These are phyloP conservation scores for Lizonia empirigonia DNA, from an alignment of 2,329 filamentous ascomycete species.

Conservation along the genomic window DNA sequence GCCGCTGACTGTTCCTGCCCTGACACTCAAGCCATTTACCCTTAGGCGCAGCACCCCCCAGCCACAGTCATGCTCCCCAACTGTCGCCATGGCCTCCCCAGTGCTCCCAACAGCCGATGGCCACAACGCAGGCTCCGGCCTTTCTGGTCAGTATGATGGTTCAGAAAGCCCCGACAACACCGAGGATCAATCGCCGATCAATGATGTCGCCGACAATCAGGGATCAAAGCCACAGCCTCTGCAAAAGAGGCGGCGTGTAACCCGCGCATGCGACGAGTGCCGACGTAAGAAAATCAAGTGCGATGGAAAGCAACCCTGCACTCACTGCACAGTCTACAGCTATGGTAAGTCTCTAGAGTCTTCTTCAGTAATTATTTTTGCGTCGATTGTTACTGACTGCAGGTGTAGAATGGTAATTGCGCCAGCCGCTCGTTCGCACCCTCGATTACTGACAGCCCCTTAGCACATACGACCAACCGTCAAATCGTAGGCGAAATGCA, in stretches of 20 bases:
- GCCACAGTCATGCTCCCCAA: slow-evolving; percentile 39
- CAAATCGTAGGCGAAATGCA: slow-evolving; percentile 86
- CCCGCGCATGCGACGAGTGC: slow-evolving; percentile 52
- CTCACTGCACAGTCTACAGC: slow-evolving; percentile 96
- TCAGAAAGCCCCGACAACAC: slow-evolving; percentile 40
- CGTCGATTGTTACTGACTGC: slow-evolving; percentile 3
- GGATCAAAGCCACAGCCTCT: slow-evolving; percentile 44
- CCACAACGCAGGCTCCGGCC: slow-evolving; percentile 36
- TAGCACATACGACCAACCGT: slow-evolving; percentile 87
- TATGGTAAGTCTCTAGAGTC: slow-evolving; percentile 68
- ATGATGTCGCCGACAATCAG: slow-evolving; percentile 43
- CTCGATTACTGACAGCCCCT: slow-evolving; percentile 11
- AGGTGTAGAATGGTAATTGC: slow-evolving; percentile 8
- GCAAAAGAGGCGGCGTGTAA: slow-evolving; percentile 52
- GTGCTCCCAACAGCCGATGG: slow-evolving; percentile 40
- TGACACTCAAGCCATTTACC: slow-evolving; percentile 36
- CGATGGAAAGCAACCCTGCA: slow-evolving; percentile 64
- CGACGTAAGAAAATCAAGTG: slow-evolving; percentile 61
- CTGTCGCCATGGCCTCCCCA: slow-evolving; percentile 46
- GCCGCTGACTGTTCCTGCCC: slow-evolving; percentile 34
- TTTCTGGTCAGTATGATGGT: slow-evolving; percentile 33
- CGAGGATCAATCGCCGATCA: slow-evolving; percentile 42
- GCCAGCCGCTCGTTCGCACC: not conserved
- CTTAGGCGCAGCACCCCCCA: slow-evolving; percentile 41
- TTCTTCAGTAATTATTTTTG: not conserved